These are phyloP conservation scores for Hanseniaspora hatyaiensis DNA, from an alignment of 805 yeast genomes.

Conservation along the genomic window DNA sequence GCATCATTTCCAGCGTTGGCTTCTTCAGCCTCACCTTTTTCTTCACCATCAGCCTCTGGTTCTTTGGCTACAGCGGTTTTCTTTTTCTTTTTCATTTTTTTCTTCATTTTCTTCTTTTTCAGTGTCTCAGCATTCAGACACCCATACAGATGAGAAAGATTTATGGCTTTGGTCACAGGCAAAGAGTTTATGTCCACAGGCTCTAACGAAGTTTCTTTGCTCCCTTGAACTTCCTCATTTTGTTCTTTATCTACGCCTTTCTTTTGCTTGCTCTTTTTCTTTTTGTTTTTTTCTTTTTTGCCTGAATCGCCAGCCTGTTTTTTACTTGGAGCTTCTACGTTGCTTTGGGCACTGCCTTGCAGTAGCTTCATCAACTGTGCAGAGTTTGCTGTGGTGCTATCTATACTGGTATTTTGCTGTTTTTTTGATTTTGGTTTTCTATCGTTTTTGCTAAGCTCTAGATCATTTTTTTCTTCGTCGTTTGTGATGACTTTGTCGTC, in stretches of 20 bases:
- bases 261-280: background rate
- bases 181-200: conserved; percentile 10
- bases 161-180: conserved; percentile 14
- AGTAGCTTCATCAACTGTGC: too few relatives aligned
- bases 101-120: conserved; percentile 9
- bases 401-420: background rate
- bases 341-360: background rate
- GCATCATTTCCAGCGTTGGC: too few relatives aligned
- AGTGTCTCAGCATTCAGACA: conserved; percentile 6
- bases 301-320: too few relatives aligned
- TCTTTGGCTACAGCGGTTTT: background rate
- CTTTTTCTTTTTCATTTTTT: conserved; percentile 12
- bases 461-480: conserved; percentile 5
- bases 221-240: background rate
- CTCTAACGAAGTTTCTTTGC: background rate
- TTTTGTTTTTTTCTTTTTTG: background rate
- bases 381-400: too few relatives aligned
- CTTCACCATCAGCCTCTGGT: background rate
- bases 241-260: too few relatives aligned
- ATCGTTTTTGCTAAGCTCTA: background rate
- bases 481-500: background rate
- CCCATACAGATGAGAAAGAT: conserved; percentile 13
- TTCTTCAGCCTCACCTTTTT: background rate
- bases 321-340: too few relatives aligned
- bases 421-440: background rate